Evolutionary conservation across 1,284 basidiomycete species (phyloP).

Genomic region (Rhodotorula glutinis): DNA sequence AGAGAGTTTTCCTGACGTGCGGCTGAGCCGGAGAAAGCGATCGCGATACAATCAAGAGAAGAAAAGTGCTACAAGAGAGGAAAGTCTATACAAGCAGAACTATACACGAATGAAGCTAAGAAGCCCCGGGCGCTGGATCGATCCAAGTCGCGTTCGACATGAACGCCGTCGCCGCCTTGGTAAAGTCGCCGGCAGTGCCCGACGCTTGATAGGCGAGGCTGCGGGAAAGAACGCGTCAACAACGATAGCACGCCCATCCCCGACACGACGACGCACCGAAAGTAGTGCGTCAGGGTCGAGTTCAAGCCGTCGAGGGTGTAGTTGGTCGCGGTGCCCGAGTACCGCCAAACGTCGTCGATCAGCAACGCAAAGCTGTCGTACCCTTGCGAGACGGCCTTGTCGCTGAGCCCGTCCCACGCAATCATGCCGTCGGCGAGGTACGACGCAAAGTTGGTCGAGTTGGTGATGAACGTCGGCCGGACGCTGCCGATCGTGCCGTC

Average conservation of each 20-base stretch:
- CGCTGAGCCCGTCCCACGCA: conserved; percentile 60
- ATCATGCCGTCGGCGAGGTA: conserved; percentile 60
- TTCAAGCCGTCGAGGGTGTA: conserved; percentile 65
- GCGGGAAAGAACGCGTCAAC: no score
- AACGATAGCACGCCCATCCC: no score
- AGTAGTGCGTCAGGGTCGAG: conserved; percentile 68
- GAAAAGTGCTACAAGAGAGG: background rate
- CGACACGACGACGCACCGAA: conserved; percentile 48
- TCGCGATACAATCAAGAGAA: background rate
- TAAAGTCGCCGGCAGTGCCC: conserved; percentile 69
- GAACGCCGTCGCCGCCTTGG: conserved; percentile 70
- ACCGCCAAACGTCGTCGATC: conserved; percentile 79
- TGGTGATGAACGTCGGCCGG: conserved; percentile 69
- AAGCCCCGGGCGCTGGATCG: conserved; percentile 25
- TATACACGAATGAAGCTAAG: conserved; percentile 6
- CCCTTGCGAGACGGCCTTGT: conserved; percentile 13
- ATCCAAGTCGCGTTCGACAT: conserved; percentile 74
- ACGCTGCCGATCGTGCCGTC: conserved; percentile 69
- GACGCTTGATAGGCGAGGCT: conserved; percentile 49
- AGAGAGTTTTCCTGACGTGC: no score
- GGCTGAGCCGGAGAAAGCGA: no score
- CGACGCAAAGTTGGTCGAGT: conserved; percentile 58
- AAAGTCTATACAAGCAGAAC: background rate
- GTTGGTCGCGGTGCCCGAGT: conserved; percentile 62
- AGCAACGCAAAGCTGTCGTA: conserved; percentile 68